Percentiles rank a stretch among this genome's conserved stretches.
These are phyloP conservation scores for Scedosporium aurantiacum DNA, from an alignment of 2,329 filamentous ascomycete genomes.

Conservation along the genomic window DNA sequence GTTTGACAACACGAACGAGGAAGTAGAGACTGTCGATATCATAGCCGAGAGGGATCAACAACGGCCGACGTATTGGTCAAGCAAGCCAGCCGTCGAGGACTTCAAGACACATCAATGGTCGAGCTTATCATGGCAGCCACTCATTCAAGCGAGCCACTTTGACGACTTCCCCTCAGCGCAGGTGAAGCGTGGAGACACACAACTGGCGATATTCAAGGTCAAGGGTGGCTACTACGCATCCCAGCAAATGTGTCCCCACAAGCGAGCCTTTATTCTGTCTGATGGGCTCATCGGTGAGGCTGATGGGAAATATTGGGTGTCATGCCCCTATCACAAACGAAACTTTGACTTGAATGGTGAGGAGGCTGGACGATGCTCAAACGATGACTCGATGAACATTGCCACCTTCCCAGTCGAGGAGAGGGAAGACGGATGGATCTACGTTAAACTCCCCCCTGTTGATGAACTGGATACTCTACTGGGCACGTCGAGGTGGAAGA, in stretches of 20 bases:
- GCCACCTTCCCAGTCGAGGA: conserved; percentile 72
- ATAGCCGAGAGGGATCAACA: conserved; percentile 62
- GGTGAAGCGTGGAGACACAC: conserved; percentile 78
- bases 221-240: conserved; percentile 71
- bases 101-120: conserved; percentile 38
- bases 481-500: conserved; percentile 68
- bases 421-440: conserved; percentile 62
- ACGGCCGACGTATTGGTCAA: conserved; percentile 68
- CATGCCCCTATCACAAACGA: conserved; percentile 80
- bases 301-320: conserved; percentile 47
- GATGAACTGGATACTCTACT: conserved; percentile 70
- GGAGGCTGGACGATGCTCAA: conserved; percentile 56
- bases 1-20: conserved; percentile 75
- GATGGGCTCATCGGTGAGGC: conserved; percentile 74
- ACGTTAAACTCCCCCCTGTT: conserved; percentile 68
- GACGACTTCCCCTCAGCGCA: conserved; percentile 63
- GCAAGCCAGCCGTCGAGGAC: conserved; percentile 54
- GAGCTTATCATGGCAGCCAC: conserved; percentile 65
- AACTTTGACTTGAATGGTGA: conserved; percentile 60
- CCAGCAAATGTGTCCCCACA: conserved; percentile 93
- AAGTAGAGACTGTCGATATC: conserved; percentile 55
- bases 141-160: conserved; percentile 63
- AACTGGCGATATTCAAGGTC: conserved; percentile 78
- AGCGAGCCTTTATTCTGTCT: conserved; percentile 77
- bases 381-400: conserved; percentile 65